Evolutionary conservation across 352 stramenopile species (phyloP).

Genomic region (Globisporangium echinulatum): DNA sequence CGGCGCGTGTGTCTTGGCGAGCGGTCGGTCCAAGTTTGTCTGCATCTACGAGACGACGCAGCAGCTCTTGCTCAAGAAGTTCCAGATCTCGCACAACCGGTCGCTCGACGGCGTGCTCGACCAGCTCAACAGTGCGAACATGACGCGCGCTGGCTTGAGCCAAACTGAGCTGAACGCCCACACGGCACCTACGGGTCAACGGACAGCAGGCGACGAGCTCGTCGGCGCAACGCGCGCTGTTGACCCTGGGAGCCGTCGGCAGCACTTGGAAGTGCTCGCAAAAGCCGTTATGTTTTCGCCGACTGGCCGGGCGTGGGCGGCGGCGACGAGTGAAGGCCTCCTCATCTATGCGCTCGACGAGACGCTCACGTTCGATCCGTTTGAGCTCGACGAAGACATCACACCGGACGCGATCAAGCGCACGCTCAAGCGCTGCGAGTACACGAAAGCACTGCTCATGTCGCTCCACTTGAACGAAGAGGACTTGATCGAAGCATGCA

Average conservation of each 20-base stretch:
- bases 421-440: constrained; percentile 87
- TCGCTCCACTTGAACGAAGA: constrained; percentile 96
- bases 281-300: constrained; percentile 96
- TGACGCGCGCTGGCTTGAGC: constrained; percentile 70
- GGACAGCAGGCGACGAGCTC: constrained; percentile 39
- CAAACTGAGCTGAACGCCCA: constrained; percentile 72
- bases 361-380: constrained; percentile 97
- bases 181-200: constrained; percentile 20
- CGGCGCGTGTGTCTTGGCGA: constrained; percentile 95
- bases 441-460: constrained; percentile 93
- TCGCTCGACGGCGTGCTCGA: constrained; percentile 95
- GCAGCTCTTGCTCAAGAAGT: constrained; percentile 98
- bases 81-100: constrained; percentile 98
- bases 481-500: constrained; percentile 85
- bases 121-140: constrained; percentile 90
- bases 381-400: constrained; percentile 97
- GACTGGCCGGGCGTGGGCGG: constrained; percentile 95
- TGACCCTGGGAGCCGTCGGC: constrained; percentile 86
- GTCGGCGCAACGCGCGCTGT: constrained; percentile 86
- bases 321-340: constrained; percentile 96
- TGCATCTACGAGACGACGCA: constrained; percentile 98
- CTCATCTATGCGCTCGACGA: constrained; percentile 96
- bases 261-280: constrained; percentile 84
- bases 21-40: constrained; percentile 97
- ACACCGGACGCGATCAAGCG: constrained; percentile 91